Conservation (phyloP, 331 rosid species). For the Quercus lobata region DNA sequence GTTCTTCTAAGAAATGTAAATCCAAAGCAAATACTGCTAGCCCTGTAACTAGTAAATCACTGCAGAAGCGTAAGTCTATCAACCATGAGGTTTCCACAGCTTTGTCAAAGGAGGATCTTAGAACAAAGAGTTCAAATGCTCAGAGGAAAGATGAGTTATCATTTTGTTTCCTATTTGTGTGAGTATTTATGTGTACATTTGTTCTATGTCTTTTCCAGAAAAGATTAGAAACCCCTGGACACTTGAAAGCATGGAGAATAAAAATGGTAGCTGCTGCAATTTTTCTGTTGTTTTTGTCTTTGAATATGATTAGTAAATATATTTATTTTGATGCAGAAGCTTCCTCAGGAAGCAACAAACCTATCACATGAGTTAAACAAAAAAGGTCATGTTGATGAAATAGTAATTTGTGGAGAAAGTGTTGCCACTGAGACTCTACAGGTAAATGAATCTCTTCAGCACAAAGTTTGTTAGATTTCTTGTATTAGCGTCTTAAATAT, state of each 20-base stretch:
- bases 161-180: neutral
- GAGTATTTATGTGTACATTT: neutral
- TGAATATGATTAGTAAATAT: neutral
- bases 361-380: constrained; percentile 36
- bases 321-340: constrained; percentile 47
- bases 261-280: neutral
- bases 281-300: constrained; percentile 6
- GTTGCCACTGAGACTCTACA: constrained; percentile 52
- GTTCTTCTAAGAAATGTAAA: constrained; percentile 40
- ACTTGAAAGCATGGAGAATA: neutral
- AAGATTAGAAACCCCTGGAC: neutral
- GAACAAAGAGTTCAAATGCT: constrained; percentile 43
- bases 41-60: constrained; percentile 45
- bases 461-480: constrained; percentile 7
- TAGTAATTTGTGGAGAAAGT: constrained; percentile 32
- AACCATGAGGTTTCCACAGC: constrained; percentile 45
- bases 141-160: constrained; percentile 71
- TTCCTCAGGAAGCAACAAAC: constrained; percentile 41
- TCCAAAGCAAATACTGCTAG: constrained; percentile 24
- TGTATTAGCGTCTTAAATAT: constrained; percentile 16
- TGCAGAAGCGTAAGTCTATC: constrained; percentile 61
- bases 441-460: constrained; percentile 42
- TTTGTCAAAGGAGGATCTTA: constrained; percentile 40
- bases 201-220: neutral
- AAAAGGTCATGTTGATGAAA: constrained; percentile 35